Evolutionary conservation across 495 filamentous ascomycete genomes (phyloP).

Genomic region (Neurospora sp.): DNA sequence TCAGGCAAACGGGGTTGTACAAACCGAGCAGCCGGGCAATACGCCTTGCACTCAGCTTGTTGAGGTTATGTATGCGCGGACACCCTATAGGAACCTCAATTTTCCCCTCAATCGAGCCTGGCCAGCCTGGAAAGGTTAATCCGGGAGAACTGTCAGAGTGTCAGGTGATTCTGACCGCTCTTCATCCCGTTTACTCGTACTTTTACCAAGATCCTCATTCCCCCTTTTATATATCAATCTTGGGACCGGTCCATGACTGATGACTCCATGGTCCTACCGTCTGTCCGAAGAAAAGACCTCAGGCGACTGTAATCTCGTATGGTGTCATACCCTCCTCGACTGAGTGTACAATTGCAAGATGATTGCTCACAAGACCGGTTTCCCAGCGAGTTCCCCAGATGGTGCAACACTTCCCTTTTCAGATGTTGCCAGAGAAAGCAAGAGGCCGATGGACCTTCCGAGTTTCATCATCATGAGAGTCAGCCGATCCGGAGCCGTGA

Average conservation of each 20-base stretch:
- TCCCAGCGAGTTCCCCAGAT: not conserved
- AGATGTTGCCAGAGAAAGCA: not conserved
- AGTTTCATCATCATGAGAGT: not conserved
- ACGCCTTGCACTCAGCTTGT: not conserved
- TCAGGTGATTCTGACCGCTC: not conserved
- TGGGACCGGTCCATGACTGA: not conserved
- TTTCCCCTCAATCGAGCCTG: not conserved
- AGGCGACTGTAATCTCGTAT: conserved; percentile 10
- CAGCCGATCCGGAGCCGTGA: not conserved
- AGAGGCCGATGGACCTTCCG: not conserved
- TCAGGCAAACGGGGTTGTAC: not conserved
- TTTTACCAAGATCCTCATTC: not conserved
- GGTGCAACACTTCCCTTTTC: not conserved
- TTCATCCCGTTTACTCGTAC: not conserved
- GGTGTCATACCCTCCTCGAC: conserved; percentile 3
- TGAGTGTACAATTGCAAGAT: not conserved
- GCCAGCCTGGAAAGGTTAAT: not conserved
- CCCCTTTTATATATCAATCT: not conserved
- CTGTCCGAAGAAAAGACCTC: not conserved
- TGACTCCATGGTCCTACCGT: not conserved
- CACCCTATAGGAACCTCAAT: not conserved
- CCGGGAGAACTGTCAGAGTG: not conserved
- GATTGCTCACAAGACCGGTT: not conserved
- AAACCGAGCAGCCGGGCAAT: not conserved
- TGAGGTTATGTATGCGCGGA: not conserved